Base-by-base conservation (phyloP, 495 filamentous ascomycete species). In the Penicillium nucicola region DNA sequence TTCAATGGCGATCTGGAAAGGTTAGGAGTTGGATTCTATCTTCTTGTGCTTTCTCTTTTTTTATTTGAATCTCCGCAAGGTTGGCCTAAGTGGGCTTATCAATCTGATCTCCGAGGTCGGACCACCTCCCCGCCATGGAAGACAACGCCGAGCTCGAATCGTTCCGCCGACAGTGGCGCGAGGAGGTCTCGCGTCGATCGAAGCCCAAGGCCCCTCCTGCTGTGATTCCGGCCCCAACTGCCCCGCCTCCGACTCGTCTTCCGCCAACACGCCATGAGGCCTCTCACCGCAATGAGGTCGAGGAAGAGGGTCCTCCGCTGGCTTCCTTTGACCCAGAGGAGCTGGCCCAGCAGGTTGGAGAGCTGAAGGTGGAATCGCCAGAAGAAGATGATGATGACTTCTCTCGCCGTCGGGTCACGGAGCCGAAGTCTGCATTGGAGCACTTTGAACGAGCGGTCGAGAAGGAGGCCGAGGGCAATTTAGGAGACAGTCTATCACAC, bases 371-470 rank as follows among this genome's bases (percentile, higher is more conserved):
- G 17, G 48, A 60, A 32, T 37, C 49, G n/a, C 45, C 58, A 4
- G 64, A 70, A 38, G 68, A 66, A 25, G 69, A 68, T 48, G 61
- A 66, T 30, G 69, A 68, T 48, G 61, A 46, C 58, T 72, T 58
- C 43, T 65, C 45, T 39, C 60, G 32, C 42, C 52, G 53, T 38
- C 48, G 17, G 37, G 55, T 51, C 18, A 52, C 67, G 25, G 86
- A 89, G 56, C 90, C 87, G 11, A 71, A 71, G 18, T 88, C 91
- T 7, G 93, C 93, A 3, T 68, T 97, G 33, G 93, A 97, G 60
- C 89, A 96, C 65, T 97, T 95, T 60, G 93, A 97, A 65, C 79
- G 80, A 65, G 95, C 92, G 0, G 90, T 95, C 7, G 89, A 96
- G 71, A 88, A 81, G 60, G 95, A 97, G 69, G 77, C 77, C 0